A percentile compares a stretch with the other conserved stretches of the same genome.
These are phyloP conservation scores for Nasturtium officinale DNA, from an alignment of 345 rosid species.

Conservation along the genomic window DNA sequence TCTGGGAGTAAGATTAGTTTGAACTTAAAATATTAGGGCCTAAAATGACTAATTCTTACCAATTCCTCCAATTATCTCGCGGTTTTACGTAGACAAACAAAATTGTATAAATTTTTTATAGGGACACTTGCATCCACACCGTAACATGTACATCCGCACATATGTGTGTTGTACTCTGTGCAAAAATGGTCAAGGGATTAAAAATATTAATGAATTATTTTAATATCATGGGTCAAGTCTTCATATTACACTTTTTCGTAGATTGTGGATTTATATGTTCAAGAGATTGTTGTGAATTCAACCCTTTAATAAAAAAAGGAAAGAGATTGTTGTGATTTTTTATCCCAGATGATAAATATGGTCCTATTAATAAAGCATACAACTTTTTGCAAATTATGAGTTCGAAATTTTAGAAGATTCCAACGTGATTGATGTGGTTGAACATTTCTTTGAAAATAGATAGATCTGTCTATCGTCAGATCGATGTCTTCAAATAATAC, in stretches of 20 bases:
- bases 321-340: neutral
- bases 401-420: neutral
- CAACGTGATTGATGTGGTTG: neutral
- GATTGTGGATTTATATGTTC: neutral
- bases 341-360: neutral
- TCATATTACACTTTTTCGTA: neutral
- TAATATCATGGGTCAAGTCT: neutral
- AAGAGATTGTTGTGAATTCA: neutral
- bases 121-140: neutral
- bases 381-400: neutral
- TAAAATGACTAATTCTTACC: neutral
- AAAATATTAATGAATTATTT: neutral
- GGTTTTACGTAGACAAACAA: neutral
- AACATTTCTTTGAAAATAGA: neutral
- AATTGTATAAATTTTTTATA: no score
- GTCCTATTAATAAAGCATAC: neutral
- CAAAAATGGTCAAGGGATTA: neutral
- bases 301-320: no score
- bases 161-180: neutral
- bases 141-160: neutral
- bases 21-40: neutral
- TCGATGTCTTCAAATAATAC: neutral
- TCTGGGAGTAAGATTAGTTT: neutral
- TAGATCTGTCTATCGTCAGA: neutral
- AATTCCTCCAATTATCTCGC: neutral